A percentile compares a stretch with the other conserved stretches of the same genome.
Evolutionary conservation across 2,329 filamentous ascomycete genomes (phyloP).

Genomic region (Grosmannia clavigera): DNA sequence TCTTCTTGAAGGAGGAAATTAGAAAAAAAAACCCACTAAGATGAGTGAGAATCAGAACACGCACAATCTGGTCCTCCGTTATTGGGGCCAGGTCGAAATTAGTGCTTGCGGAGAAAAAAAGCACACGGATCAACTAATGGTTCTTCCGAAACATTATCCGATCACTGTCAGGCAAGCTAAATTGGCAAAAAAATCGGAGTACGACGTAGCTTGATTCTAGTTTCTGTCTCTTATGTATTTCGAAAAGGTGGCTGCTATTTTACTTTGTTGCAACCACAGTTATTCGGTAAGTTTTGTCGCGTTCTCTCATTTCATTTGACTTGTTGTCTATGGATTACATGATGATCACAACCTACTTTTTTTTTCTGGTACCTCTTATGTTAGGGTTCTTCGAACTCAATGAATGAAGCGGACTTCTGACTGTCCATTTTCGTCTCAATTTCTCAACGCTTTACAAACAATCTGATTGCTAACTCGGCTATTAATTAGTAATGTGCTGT

Average conservation of each 20-base stretch:
- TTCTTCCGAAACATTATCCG: not conserved
- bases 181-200: no score
- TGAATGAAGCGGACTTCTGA: constrained; percentile 89
- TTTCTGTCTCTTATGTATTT: not conserved
- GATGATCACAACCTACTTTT: constrained; percentile 59
- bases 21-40: not conserved
- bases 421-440: constrained; percentile 7
- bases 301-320: not conserved
- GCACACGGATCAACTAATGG: not conserved
- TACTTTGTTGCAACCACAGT: not conserved
- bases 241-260: not conserved
- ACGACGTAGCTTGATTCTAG: not conserved
- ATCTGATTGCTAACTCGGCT: not conserved
- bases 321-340: constrained; percentile 23
- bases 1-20: not conserved
- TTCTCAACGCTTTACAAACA: not conserved
- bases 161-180: not conserved
- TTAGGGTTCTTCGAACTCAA: constrained; percentile 55
- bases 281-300: not conserved
- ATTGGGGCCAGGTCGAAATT: not conserved
- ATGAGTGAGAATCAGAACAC: not conserved
- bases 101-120: no score
- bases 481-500: not conserved
- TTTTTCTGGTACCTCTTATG: constrained; percentile 98
- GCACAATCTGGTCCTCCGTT: not conserved